These are phyloP conservation scores for Davidsoniella eucalypti DNA, from an alignment of 2,329 filamentous ascomycete genomes.

Conservation along the genomic window DNA sequence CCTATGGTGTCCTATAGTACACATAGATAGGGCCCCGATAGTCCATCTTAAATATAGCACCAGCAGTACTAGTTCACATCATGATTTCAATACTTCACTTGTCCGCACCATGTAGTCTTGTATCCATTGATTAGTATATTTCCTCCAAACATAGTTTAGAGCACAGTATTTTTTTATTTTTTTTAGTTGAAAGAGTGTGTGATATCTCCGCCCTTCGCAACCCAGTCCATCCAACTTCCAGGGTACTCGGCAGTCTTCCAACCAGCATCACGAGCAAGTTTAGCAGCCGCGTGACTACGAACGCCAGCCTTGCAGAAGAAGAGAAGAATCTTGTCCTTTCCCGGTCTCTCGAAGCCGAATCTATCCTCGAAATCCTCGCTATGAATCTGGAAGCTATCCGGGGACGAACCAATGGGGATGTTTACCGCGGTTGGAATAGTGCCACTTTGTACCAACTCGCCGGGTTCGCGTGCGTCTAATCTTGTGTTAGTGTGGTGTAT, in stretches of 20 bases:
- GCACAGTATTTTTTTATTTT: not conserved
- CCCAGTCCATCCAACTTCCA: constrained; percentile 75
- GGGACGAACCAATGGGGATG: constrained; percentile 60
- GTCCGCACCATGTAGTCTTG: not conserved
- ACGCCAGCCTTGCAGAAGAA: constrained; percentile 94
- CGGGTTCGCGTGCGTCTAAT: constrained; percentile 57
- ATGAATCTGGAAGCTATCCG: constrained; percentile 63
- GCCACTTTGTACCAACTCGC: constrained; percentile 46
- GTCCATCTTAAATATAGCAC: not conserved
- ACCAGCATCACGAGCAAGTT: constrained; percentile 59
- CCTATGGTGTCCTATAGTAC: not conserved
- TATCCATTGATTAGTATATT: not conserved
- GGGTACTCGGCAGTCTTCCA: constrained; percentile 61
- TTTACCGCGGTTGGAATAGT: constrained; percentile 69
- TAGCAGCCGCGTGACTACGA: constrained; percentile 59
- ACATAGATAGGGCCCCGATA: not conserved
- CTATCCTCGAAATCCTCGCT: constrained; percentile 67
- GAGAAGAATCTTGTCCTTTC: constrained; percentile 43
- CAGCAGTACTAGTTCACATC: not conserved
- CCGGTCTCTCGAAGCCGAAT: constrained; percentile 59
- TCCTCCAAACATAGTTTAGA: not conserved
- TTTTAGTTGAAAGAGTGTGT: constrained; percentile 14
- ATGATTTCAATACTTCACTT: not conserved
- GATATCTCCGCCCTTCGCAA: constrained; percentile 42
- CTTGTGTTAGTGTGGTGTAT: not conserved